Evolutionary conservation across 352 stramenopile species (phyloP), one percentile per base, ranked within the genome.

Genomic region (Phytophthora chlamydospora): DNA sequence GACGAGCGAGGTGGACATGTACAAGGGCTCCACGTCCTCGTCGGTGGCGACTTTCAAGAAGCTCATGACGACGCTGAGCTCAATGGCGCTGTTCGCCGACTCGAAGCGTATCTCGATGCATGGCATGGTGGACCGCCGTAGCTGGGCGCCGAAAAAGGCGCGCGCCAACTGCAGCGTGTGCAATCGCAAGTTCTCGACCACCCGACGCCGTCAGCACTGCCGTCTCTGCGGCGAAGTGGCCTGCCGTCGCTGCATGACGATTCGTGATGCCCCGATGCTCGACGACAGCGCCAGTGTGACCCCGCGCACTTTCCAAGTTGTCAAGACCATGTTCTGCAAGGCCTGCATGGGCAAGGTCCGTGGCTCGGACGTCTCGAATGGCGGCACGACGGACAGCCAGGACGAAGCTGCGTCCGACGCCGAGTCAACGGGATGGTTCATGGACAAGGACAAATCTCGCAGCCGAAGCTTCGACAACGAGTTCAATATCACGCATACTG

Each of bases 221-320:
- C 84, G 84, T 8, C 64, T 93, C 24, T 93, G 84, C 41, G 84
- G 84, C n/a, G 84, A 93, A 16, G 76, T 93, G 21, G 78, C 85
- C 29, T 93, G 84, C 54, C 66, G 81, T 45, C 87, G 82, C 57
- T 93, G 84, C 51, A 75, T 83, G 71, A 68, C 75, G 8, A 62
- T 80, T 55, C 80, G 80, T 36, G 74, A 81, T 21, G 74, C 78
- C 13, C 75, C 73, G 11, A 57, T 75, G 16, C 42, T 68, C 9
- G 63, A 73, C 32, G 62, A 74, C 32, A 61, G 36, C 31, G 21
- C 50, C 29, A 19, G 52, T 29, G 54, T 48, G 16, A 53, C 51
- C n/a, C 45, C 61, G 19, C 77, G 79, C 14, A 83, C 63, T 1
- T 82, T 85, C 50, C 75, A 85, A 38, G 45, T 83, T 9, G 60